A percentile compares a stretch with the other conserved stretches of the same genome.
phyloP scores from a whole-genome alignment of 352 stramenopile genomes.

The Plasmopara halstedii region DNA sequence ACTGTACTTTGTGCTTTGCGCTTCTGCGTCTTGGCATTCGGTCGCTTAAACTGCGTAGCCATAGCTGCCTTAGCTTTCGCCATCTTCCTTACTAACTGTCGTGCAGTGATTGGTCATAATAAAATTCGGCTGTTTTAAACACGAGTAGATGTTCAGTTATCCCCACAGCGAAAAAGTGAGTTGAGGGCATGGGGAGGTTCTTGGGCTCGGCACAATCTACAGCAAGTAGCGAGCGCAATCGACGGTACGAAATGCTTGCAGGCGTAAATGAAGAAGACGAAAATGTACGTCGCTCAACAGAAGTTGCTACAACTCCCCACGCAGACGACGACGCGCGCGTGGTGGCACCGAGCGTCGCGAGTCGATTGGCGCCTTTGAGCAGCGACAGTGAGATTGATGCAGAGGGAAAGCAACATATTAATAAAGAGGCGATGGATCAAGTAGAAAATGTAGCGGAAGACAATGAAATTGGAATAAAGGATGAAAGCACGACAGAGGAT shows the following conservation, averaged over 20 bases:
- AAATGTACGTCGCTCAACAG: neutral
- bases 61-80: conserved; percentile 7
- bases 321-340: neutral
- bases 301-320: neutral
- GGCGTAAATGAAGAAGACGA: conserved; percentile 29
- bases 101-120: conserved; percentile 6
- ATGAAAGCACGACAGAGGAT: conserved; percentile 12
- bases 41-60: conserved; percentile 23
- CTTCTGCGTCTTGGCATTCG: conserved; percentile 15
- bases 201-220: conserved; percentile 28
- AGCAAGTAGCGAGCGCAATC: conserved; percentile 27
- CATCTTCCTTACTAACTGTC: conserved; percentile 2
- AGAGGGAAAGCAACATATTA: conserved; percentile 19
- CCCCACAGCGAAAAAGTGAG: conserved; percentile 11
- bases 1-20: conserved; percentile 8
- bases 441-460: conserved; percentile 4
- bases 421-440: conserved; percentile 12
- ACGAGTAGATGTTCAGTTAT: conserved; percentile 7
- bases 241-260: conserved; percentile 51
- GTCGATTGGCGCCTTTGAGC: conserved; percentile 22
- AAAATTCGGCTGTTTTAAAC: neutral
- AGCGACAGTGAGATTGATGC: conserved; percentile 18
- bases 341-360: conserved; percentile 7
- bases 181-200: conserved; percentile 46
- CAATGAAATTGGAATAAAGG: conserved; percentile 5